Conservation (phyloP, 2,329 filamentous ascomycete species). For the Didymella exigua region DNA sequence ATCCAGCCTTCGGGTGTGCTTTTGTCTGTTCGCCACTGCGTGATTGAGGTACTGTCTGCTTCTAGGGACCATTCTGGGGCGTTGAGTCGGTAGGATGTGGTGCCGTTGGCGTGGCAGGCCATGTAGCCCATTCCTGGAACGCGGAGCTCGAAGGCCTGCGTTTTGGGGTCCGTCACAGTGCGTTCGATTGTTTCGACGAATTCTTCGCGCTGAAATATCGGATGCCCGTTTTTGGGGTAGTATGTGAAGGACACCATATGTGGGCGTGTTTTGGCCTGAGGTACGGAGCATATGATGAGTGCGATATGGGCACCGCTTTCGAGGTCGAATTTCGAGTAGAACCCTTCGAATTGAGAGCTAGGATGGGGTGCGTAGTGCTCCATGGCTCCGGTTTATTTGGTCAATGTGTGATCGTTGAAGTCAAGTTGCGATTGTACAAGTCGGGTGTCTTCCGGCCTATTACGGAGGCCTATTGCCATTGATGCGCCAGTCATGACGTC, state of each 20-base stretch:
- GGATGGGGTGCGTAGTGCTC: conserved; percentile 54
- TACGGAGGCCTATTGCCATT: no score
- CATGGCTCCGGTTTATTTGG: conserved; percentile 29
- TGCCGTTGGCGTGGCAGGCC: conserved; percentile 43
- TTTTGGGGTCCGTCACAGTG: conserved; percentile 28
- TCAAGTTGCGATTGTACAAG: neutral
- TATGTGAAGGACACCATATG: conserved; percentile 59
- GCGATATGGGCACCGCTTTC: conserved; percentile 54
- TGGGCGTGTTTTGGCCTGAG: conserved; percentile 46
- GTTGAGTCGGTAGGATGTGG: conserved; percentile 45
- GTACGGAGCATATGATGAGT: conserved; percentile 55
- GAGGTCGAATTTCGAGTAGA: conserved; percentile 58
- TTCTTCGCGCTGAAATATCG: conserved; percentile 51
- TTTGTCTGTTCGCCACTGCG: conserved; percentile 46
- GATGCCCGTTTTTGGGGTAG: conserved; percentile 44
- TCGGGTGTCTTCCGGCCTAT: neutral
- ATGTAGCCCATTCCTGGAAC: conserved; percentile 51
- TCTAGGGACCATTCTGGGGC: conserved; percentile 48
- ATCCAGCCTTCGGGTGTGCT: conserved; percentile 54
- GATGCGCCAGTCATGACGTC: conserved; percentile 31
- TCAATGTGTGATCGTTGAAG: neutral
- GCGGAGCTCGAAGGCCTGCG: conserved; percentile 50
- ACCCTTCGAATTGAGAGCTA: conserved; percentile 55
- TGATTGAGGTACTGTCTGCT: conserved; percentile 48
- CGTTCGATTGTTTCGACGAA: conserved; percentile 51